Conservation (phyloP, 2,329 filamentous ascomycete genomes). For the Pseudopithomyces chartarum region DNA sequence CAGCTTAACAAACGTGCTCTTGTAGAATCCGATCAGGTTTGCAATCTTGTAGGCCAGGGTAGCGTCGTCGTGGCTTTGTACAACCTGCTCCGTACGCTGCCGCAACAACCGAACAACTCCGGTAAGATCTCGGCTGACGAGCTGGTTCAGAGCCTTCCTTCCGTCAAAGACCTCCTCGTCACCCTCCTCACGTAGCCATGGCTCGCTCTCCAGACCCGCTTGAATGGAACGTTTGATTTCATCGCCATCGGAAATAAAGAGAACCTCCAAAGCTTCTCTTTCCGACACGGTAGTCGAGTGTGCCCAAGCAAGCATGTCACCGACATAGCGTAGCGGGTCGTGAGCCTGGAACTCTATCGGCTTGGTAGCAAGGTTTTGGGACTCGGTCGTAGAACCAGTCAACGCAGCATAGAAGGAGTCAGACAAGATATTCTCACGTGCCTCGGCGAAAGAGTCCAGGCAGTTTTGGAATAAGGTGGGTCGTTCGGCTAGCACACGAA, state of each 20-base stretch:
- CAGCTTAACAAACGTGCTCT: conserved; percentile 79
- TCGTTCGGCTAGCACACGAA: conserved; percentile 86
- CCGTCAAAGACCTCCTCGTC: conserved; percentile 72
- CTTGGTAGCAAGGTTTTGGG: conserved; percentile 66
- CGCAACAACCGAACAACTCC: conserved; percentile 84
- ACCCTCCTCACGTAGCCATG: conserved; percentile 71
- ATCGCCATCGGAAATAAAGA: conserved; percentile 90
- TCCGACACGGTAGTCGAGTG: conserved; percentile 95
- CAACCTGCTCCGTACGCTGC: conserved; percentile 87
- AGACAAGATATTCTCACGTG: conserved; percentile 82
- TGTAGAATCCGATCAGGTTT: conserved; percentile 89
- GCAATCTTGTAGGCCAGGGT: conserved; percentile 88
- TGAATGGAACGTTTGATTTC: conserved; percentile 84
- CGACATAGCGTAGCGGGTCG: conserved; percentile 87
- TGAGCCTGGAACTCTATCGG: conserved; percentile 94
- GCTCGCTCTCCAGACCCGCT: conserved; percentile 78
- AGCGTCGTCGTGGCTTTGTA: conserved; percentile 89
- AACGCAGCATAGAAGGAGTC: conserved; percentile 89
- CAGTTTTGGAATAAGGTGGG: conserved; percentile 92
- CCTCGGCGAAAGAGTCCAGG: conserved; percentile 89
- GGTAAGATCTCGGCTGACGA: conserved; percentile 84
- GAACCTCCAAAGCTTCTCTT: conserved; percentile 84
- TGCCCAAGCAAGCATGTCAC: conserved; percentile 97
- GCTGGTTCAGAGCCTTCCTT: conserved; percentile 76
- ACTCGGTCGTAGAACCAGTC: conserved; percentile 70